Percentiles rank a stretch among this genome's conserved stretches.
These are phyloP conservation scores for Silene coronaria DNA, from an alignment of 179 eudicot species.

Conservation along the genomic window DNA sequence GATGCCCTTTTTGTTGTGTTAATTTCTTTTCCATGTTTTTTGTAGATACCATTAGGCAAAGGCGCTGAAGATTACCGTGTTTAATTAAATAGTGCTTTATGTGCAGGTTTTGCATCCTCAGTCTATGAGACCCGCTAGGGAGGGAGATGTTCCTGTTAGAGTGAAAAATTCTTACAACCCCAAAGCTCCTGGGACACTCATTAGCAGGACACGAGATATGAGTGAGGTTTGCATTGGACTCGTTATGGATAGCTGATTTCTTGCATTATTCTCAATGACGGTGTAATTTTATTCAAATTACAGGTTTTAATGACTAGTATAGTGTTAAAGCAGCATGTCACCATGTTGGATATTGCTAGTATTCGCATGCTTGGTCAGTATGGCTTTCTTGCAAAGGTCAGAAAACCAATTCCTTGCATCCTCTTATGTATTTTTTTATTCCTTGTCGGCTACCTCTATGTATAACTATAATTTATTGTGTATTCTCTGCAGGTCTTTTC, in stretches of 20 bases:
- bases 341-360: conserved; percentile 95
- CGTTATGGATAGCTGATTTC: conserved; percentile 5
- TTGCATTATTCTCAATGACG: conserved; percentile 10
- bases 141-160: conserved; percentile 87
- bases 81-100: background rate
- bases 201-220: conserved; percentile 73
- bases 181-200: conserved; percentile 89
- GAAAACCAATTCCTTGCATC: background rate
- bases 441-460: background rate
- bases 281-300: conserved; percentile 9
- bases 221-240: conserved; percentile 49
- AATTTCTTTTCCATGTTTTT: background rate
- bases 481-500: conserved; percentile 59
- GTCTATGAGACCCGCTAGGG: conserved; percentile 97
- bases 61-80: background rate
- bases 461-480: background rate
- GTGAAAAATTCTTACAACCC: conserved; percentile 95
- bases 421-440: background rate
- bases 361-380: conserved; percentile 94
- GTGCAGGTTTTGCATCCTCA: conserved; percentile 90
- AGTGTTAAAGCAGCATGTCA: conserved; percentile 84
- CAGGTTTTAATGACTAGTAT: conserved; percentile 95
- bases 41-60: background rate
- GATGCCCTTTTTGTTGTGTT: background rate
- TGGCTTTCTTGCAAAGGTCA: conserved; percentile 94